Evolutionary conservation across 108 stramenopile species (phyloP).

Genomic region (Fragilariopsis cylindrus): DNA sequence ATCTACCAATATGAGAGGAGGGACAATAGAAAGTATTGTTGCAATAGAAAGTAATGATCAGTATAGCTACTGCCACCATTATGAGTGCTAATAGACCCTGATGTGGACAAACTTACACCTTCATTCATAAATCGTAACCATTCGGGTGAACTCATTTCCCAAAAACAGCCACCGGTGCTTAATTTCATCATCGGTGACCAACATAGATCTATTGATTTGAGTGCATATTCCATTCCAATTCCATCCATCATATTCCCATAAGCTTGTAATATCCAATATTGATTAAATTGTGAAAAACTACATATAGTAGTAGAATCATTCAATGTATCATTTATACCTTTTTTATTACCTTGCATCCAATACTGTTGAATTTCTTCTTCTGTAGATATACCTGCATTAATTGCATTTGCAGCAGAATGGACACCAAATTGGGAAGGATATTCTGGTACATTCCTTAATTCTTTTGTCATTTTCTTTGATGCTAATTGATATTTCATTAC

Average conservation of each 20-base stretch:
- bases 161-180: constrained; percentile 46
- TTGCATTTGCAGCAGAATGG: constrained; percentile 44
- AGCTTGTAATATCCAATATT: constrained; percentile 47
- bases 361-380: constrained; percentile 19
- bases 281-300: constrained; percentile 45
- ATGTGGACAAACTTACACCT: neutral
- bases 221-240: constrained; percentile 37
- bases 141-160: constrained; percentile 37
- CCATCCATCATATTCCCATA: constrained; percentile 24
- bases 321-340: constrained; percentile 4
- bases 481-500: neutral
- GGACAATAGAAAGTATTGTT: too few relatives aligned
- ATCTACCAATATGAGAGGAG: neutral
- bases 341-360: constrained; percentile 20
- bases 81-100: too few relatives aligned
- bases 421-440: constrained; percentile 34
- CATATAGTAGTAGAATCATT: constrained; percentile 37
- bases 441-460: constrained; percentile 22
- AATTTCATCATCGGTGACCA: constrained; percentile 41
- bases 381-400: constrained; percentile 29
- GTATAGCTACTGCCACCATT: too few relatives aligned
- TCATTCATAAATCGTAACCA: constrained; percentile 35
- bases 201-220: constrained; percentile 39
- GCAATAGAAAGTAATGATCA: too few relatives aligned
- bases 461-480: constrained; percentile 8